Evolutionary conservation across 176 grass and related monocot genomes (phyloP), one percentile per base, ranked within the genome.

Genomic region (Otatea glauca): DNA sequence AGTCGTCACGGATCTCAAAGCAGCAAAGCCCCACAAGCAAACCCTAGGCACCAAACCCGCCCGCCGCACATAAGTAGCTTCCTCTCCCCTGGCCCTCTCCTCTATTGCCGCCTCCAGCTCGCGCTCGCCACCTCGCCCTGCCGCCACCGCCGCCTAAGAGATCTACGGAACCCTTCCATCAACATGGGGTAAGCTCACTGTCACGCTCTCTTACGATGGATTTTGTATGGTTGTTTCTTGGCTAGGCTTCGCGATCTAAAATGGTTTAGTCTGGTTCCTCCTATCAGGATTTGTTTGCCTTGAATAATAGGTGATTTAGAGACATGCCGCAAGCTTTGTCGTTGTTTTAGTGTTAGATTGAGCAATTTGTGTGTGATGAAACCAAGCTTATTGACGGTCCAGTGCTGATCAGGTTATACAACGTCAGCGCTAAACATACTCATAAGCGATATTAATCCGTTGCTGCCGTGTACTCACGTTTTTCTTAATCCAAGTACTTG

Each of bases 391-490:
- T 79, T 63, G 90, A 92, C 83, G 86, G 86, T 88, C 89, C 65
- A 51, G 89, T 88, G 76, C 86, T 91, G 89, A 85, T 91, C 72
- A 85, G 82, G 85, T 81, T 85, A 3, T 65, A 41, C 18, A 73
- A 81, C 89, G 65, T 85, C 86, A 88, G 81, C 27, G 21, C 89
- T 81, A 88, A 91, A 91, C 89, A 88, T 73, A 85, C 63, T 88
- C 86, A 88, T 88, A 88, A 91, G 89, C 86, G 25, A 88, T 4
- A 91, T 68, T 11, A 88, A 91, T 72, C 58, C 65, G 81, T 85
- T 88, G 89, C 82, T 84, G 64, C 49, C 6, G 56, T 25, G 86
- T 68, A 55, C 53, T 41, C 2, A 34, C 42, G n/a, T 84, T 16
- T 71, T 74, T 69, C 75, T 66, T 15, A 24, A 65, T 82, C 70